These are phyloP conservation scores for Blastocystis sp. DNA, from an alignment of 352 stramenopile species.

Conservation along the genomic window DNA sequence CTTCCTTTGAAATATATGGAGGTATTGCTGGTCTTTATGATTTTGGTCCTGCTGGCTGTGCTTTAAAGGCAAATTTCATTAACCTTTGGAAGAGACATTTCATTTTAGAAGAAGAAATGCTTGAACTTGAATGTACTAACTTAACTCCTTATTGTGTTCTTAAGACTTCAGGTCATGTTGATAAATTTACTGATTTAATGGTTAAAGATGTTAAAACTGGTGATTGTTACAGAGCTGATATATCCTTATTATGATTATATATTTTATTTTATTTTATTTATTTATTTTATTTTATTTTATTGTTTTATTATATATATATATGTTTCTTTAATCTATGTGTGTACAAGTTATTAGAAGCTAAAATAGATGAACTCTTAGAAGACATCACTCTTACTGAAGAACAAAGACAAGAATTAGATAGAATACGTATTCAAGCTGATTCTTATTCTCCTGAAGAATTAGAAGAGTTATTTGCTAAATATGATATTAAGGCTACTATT, in stretches of 20 bases:
- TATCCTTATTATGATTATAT: no score
- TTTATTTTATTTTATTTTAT: no score
- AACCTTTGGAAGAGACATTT: conserved; percentile 89
- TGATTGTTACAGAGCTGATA: conserved; percentile 80
- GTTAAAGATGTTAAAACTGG: conserved; percentile 84
- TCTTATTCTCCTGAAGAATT: conserved; percentile 89
- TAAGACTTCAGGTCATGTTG: conserved; percentile 92
- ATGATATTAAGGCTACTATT: conserved; percentile 71
- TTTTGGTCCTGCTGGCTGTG: conserved; percentile 77
- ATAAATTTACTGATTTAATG: conserved; percentile 98
- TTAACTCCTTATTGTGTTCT: conserved; percentile 86
- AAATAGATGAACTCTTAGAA: conserved; percentile 85
- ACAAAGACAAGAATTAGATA: conserved; percentile 64
- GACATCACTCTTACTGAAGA: conserved; percentile 67
- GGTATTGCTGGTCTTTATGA: conserved; percentile 93
- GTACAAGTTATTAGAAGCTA: conserved; percentile 23
- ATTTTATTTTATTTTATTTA: no score
- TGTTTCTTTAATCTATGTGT: background rate
- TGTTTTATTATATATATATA: no score
- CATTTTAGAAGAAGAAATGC: conserved; percentile 86
- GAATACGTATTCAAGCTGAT: conserved; percentile 76
- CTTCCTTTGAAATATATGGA: conserved; percentile 95
- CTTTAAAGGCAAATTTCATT: conserved; percentile 78
- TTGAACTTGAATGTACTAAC: conserved; percentile 96
- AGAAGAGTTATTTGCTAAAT: conserved; percentile 68